phyloP scores from a whole-genome alignment of 106 monocot genomes.

The Narthecium ossifragum region DNA sequence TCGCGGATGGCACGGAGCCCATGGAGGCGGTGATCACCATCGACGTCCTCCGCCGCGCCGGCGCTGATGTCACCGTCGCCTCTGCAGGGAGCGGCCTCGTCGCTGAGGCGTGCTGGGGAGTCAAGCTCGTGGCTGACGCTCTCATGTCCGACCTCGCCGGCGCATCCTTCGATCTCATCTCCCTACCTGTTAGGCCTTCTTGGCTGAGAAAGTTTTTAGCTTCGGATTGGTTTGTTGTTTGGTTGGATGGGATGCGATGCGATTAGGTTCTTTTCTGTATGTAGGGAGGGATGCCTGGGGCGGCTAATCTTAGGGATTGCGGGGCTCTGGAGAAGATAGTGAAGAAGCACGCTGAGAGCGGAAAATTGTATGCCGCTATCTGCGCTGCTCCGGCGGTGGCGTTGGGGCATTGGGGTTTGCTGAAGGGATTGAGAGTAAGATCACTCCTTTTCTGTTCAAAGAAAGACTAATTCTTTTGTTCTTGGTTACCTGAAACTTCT shows the following conservation, averaged over 20 bases:
- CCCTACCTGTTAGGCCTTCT: conserved; percentile 20
- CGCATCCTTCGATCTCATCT: conserved; percentile 40
- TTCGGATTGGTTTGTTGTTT: not conserved
- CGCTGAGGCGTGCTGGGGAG: conserved; percentile 54
- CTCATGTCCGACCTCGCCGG: conserved; percentile 41
- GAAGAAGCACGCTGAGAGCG: conserved; percentile 55
- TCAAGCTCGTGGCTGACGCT: conserved; percentile 79
- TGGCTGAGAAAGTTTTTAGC: conserved; percentile 12
- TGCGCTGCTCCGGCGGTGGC: conserved; percentile 78
- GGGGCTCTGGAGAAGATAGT: conserved; percentile 44
- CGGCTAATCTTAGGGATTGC: conserved; percentile 58
- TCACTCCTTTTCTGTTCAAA: not conserved
- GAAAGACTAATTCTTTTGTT: not conserved
- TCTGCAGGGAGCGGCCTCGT: conserved; percentile 37
- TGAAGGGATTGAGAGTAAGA: conserved; percentile 62
- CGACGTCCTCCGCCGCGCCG: conserved; percentile 78
- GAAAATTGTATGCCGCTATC: conserved; percentile 68
- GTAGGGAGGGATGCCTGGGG: conserved; percentile 79
- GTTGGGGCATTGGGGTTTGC: conserved; percentile 84
- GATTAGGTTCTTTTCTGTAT: not conserved
- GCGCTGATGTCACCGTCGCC: conserved; percentile 83
- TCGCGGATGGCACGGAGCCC: conserved; percentile 85
- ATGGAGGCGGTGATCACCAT: conserved; percentile 86
- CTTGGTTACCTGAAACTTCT: too few relatives aligned
- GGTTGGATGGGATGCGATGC: too few relatives aligned